phyloP scores from a whole-genome alignment of 2,329 filamentous ascomycete species.

The Phyllosticta capitalensis region DNA sequence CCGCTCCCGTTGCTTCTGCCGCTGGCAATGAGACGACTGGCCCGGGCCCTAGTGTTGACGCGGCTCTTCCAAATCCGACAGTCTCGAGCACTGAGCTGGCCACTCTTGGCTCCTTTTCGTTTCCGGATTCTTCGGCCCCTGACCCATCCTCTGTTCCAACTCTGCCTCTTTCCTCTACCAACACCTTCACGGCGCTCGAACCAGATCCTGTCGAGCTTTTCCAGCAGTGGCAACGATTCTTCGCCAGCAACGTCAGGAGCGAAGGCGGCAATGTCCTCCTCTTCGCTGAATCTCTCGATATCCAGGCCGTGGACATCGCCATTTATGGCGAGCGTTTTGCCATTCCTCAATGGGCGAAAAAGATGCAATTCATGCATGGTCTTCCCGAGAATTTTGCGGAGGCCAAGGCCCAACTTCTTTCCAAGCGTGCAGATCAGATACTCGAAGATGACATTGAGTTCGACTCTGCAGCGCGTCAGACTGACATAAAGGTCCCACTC shows the following conservation, averaged over 20 bases:
- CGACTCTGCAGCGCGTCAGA: neutral
- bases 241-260: neutral
- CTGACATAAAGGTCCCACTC: no score
- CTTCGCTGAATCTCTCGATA: neutral
- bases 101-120: conserved; percentile 25
- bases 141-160: conserved; percentile 27
- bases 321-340: neutral
- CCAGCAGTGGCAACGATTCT: neutral
- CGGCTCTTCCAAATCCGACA: no score
- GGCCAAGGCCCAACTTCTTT: neutral
- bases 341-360: neutral
- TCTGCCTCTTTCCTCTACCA: no score
- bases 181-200: conserved; percentile 22
- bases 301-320: neutral
- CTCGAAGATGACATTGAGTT: neutral
- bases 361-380: neutral
- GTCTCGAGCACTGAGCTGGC: no score
- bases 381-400: neutral
- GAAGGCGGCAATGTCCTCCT: neutral
- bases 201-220: neutral
- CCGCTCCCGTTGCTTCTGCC: no score
- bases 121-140: conserved; percentile 26
- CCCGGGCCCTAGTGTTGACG: no score
- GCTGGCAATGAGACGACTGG: no score
- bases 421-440: neutral